Conservation (phyloP, 257 asterid species). For the Dorcoceras hygrometricum region DNA sequence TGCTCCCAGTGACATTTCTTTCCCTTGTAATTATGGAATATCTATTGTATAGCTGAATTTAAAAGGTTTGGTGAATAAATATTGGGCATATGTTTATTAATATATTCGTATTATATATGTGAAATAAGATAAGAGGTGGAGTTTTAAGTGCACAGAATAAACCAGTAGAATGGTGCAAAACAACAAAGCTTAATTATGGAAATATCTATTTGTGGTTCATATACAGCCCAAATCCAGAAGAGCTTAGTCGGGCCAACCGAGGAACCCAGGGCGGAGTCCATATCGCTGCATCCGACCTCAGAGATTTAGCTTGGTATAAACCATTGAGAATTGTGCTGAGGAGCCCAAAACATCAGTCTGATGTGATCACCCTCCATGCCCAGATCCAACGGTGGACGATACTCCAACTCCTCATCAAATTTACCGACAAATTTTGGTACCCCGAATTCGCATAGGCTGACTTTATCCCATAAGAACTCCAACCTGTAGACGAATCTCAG, state of each 20-base stretch:
- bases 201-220: conserved; percentile 19
- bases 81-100: too few species aligned
- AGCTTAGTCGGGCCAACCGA: neutral
- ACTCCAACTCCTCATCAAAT: conserved; percentile 62
- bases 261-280: too few species aligned
- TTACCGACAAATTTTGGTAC: conserved; percentile 77
- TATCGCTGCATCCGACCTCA: conserved; percentile 65
- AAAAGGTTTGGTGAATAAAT: neutral
- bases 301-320: conserved; percentile 46
- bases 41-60: neutral
- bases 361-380: conserved; percentile 85
- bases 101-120: neutral
- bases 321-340: conserved; percentile 37
- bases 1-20: neutral
- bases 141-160: neutral
- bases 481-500: conserved; percentile 56
- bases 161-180: neutral
- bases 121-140: neutral
- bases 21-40: neutral
- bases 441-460: conserved; percentile 54
- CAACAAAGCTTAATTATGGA: neutral
- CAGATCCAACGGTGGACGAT: conserved; percentile 46
- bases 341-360: conserved; percentile 25
- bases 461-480: conserved; percentile 66
- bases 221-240: conserved; percentile 4